These are phyloP conservation scores for Nephelium lappaceum DNA, from an alignment of 345 rosid species.

Conservation along the genomic window DNA sequence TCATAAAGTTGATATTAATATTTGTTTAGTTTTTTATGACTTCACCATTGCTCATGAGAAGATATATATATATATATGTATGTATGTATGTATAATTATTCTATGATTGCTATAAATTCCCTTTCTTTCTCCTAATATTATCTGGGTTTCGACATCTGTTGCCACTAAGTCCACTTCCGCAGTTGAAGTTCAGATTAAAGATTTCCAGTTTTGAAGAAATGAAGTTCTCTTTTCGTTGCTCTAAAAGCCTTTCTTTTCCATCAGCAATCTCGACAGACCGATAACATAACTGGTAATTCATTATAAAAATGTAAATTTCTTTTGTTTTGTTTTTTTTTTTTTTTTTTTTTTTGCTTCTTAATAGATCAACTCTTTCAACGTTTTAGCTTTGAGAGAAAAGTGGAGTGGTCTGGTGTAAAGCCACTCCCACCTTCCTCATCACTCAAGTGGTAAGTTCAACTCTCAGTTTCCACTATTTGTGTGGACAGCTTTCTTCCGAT, in stretches of 20 bases:
- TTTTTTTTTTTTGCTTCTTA: neutral
- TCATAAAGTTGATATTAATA: neutral
- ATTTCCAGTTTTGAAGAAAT: neutral
- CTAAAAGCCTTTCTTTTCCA: constrained; percentile 17
- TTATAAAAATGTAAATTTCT: neutral
- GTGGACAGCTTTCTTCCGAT: too few species aligned
- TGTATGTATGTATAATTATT: too few species aligned
- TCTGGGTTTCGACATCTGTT: neutral
- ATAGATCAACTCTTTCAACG: neutral
- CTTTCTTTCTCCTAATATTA: too few species aligned
- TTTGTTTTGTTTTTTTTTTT: too few species aligned
- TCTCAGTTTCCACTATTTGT: too few species aligned
- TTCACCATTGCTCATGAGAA: neutral
- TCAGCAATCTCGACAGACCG: constrained; percentile 3
- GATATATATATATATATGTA: neutral
- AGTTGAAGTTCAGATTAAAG: neutral
- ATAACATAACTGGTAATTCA: neutral
- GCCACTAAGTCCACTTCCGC: neutral
- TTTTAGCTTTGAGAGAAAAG: neutral
- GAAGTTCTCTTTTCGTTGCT: constrained; percentile 8
- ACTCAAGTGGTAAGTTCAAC: too few species aligned
- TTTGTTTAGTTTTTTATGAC: neutral
- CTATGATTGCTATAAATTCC: neutral
- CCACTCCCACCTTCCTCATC: too few species aligned
- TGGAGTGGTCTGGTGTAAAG: too few species aligned